Conservation (phyloP, 768 basidiomycete species). For the Podaxis sp. region DNA sequence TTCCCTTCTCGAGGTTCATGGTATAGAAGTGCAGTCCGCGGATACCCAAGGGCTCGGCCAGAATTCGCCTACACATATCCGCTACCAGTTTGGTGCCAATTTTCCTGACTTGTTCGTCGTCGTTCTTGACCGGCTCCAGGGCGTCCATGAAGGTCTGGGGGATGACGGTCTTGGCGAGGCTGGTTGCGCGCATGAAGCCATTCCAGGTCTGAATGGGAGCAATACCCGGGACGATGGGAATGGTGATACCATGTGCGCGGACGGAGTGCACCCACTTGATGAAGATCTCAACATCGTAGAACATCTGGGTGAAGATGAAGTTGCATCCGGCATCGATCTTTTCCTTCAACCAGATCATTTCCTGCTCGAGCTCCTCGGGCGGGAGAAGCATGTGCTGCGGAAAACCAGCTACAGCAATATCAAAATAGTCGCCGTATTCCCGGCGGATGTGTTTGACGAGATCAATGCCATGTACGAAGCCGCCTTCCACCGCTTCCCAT, state of each 20-base stretch:
- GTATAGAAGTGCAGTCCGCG: constrained; percentile 95
- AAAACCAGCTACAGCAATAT: constrained; percentile 92
- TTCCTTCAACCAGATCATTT: constrained; percentile 84
- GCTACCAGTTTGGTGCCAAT: constrained; percentile 94
- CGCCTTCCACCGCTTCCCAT: constrained; percentile 91
- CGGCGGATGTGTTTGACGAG: constrained; percentile 86
- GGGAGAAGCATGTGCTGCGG: constrained; percentile 79
- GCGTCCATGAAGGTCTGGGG: constrained; percentile 73
- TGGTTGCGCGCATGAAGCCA: constrained; percentile 84
- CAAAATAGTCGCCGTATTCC: constrained; percentile 88
- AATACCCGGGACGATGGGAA: constrained; percentile 92
- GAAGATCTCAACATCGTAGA: constrained; percentile 92
- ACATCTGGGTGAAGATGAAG: constrained; percentile 99
- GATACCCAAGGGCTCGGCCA: constrained; percentile 78
- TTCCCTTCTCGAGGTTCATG: constrained; percentile 95
- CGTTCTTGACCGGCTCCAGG: constrained; percentile 83
- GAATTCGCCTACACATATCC: constrained; percentile 87
- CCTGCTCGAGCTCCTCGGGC: constrained; percentile 68
- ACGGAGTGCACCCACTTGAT: constrained; percentile 86
- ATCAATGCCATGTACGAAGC: constrained; percentile 89
- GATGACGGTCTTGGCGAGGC: constrained; percentile 73
- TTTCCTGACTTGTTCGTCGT: constrained; percentile 91
- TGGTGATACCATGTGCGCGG: constrained; percentile 80
- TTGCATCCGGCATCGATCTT: constrained; percentile 88
- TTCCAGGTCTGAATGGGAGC: constrained; percentile 97